phyloP scores from a whole-genome alignment of 208 protist genomes.

The Acanthamoeba castellanii region DNA sequence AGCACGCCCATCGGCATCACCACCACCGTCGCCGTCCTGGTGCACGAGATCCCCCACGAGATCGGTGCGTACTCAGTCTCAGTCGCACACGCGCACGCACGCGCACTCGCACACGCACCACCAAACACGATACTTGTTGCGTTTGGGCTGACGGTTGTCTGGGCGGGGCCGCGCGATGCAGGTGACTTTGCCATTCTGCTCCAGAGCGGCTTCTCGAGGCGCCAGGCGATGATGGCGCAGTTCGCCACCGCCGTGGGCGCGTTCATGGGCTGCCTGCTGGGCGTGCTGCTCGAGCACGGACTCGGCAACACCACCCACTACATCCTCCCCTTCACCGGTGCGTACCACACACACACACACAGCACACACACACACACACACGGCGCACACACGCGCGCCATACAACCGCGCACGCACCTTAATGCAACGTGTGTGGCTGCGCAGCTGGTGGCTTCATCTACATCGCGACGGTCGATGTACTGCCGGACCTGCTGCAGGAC shows the following conservation, averaged over 20 bases:
- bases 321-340: slow-evolving; percentile 48
- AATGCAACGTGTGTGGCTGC: not conserved
- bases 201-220: slow-evolving; percentile 77
- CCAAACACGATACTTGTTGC: too few species aligned
- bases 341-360: not conserved
- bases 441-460: slow-evolving; percentile 74
- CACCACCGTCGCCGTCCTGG: slow-evolving; percentile 84
- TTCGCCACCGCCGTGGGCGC: slow-evolving; percentile 84
- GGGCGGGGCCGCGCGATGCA: not conserved
- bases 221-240: slow-evolving; percentile 81
- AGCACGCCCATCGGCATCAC: slow-evolving; percentile 72
- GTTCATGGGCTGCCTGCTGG: slow-evolving; percentile 71
- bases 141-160: not conserved
- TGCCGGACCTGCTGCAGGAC: slow-evolving; percentile 64
- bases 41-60: slow-evolving; percentile 87
- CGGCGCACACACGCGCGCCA: too few species aligned
- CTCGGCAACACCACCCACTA: slow-evolving; percentile 30
- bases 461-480: slow-evolving; percentile 46
- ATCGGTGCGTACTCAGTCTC: slow-evolving; percentile 42
- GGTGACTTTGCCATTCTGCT: slow-evolving; percentile 87
- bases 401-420: not conserved
- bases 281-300: slow-evolving; percentile 15
- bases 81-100: too few species aligned
- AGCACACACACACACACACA: not conserved
- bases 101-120: not conserved